These are phyloP conservation scores for Isoetes engelmannii DNA, from an alignment of 83 land plant genomes.

Conservation along the genomic window DNA sequence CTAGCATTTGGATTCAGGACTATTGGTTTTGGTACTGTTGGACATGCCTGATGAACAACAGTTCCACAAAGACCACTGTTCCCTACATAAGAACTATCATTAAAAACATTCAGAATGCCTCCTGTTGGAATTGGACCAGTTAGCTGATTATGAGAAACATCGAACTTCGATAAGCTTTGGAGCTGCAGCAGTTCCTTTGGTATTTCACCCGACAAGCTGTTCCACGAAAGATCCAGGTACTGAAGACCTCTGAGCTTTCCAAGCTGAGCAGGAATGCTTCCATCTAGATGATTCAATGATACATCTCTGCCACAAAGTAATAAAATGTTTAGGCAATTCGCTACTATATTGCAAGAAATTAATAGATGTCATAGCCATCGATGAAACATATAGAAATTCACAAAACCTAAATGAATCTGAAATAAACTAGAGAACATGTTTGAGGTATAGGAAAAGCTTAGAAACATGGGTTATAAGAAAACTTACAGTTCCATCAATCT, in stretches of 20 bases:
- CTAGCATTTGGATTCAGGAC: slow-evolving; percentile 12
- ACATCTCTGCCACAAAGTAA: slow-evolving; percentile 5
- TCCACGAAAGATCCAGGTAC: slow-evolving; percentile 13
- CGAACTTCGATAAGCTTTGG: slow-evolving; percentile 1
- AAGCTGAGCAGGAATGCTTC: slow-evolving; percentile 11
- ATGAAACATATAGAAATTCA: not conserved
- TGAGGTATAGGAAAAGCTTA: not conserved
- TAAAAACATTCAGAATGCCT: slow-evolving; percentile 6
- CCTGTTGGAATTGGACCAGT: slow-evolving; percentile 13
- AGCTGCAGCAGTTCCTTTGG: slow-evolving; percentile 9
- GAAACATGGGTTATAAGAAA: not conserved
- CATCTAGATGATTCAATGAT: slow-evolving; percentile 6
- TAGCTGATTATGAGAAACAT: slow-evolving; percentile 15
- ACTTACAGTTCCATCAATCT: not conserved
- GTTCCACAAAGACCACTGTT: slow-evolving; percentile 14
- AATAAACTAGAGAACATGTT: not conserved
- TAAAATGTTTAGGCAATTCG: not conserved
- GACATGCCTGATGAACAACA: not conserved
- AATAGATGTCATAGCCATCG: no score
- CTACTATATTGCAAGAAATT: no score
- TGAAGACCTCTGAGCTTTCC: slow-evolving; percentile 7
- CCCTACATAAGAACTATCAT: slow-evolving; percentile 1
- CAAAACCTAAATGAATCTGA: not conserved
- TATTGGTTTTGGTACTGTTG: slow-evolving; percentile 12
- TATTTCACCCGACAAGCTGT: slow-evolving; percentile 2